phyloP scores from a whole-genome alignment of 768 basidiomycete genomes.

The Termitomyces sp. region DNA sequence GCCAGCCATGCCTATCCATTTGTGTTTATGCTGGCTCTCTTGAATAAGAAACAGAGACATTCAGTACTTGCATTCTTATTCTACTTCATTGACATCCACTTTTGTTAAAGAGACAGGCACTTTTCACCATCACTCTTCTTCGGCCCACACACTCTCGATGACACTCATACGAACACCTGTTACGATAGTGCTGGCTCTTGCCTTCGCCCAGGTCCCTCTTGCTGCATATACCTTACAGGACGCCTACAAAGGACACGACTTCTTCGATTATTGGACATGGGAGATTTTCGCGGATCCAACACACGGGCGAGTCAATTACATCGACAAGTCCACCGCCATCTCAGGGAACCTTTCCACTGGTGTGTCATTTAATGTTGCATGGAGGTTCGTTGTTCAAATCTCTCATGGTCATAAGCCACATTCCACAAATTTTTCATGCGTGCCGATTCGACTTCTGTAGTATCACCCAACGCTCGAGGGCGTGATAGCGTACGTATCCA shows the following conservation, averaged over 20 bases:
- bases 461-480: conserved; percentile 39
- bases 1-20: neutral
- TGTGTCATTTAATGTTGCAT: conserved; percentile 19
- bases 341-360: conserved; percentile 44
- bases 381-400: neutral
- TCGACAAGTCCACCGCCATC: conserved; percentile 41
- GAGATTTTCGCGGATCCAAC: conserved; percentile 57
- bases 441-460: conserved; percentile 41
- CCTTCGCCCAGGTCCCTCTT: neutral
- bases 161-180: neutral
- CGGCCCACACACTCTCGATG: conserved; percentile 5
- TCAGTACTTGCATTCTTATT: neutral
- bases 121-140: neutral
- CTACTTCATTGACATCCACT: neutral
- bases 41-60: conserved; percentile 2
- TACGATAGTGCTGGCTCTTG: conserved; percentile 4
- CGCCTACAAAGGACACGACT: conserved; percentile 24
- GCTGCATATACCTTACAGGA: conserved; percentile 11
- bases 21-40: neutral
- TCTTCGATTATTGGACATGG: conserved; percentile 47
- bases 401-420: conserved; percentile 25
- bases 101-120: neutral
- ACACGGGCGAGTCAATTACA: conserved; percentile 61
- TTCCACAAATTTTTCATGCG: conserved; percentile 54
- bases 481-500: conserved; percentile 55